A percentile compares a stretch with the other conserved stretches of the same genome.
Evolutionary conservation across 2,329 filamentous ascomycete genomes (phyloP).

Genomic region (Trichoderma afroharzianum): DNA sequence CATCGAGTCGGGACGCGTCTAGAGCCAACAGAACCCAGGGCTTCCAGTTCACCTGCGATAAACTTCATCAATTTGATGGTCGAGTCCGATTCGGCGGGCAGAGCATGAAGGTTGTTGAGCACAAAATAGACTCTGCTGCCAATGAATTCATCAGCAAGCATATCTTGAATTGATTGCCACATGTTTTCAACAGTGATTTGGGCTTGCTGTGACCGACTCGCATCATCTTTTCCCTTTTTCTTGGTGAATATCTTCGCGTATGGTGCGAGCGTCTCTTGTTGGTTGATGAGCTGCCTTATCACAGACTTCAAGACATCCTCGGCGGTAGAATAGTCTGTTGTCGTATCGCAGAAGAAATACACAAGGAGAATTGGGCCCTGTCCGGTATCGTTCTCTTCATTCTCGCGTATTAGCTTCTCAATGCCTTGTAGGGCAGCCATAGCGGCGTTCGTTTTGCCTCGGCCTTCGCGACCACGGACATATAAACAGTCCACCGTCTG

Average conservation of each 20-base stretch:
- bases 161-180: conserved; percentile 42
- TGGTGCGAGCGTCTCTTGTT: conserved; percentile 32
- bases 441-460: conserved; percentile 40
- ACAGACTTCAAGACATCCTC: conserved; percentile 41
- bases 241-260: conserved; percentile 36
- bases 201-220: conserved; percentile 20
- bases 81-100: conserved; percentile 31
- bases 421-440: conserved; percentile 37
- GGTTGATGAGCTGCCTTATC: conserved; percentile 35
- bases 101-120: conserved; percentile 39
- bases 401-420: conserved; percentile 26
- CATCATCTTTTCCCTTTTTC: conserved; percentile 27
- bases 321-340: conserved; percentile 36
- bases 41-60: conserved; percentile 29
- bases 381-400: conserved; percentile 21
- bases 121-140: conserved; percentile 36
- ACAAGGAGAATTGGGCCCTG: conserved; percentile 33
- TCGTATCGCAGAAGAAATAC: conserved; percentile 41
- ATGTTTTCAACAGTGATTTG: conserved; percentile 36
- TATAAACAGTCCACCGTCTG: conserved; percentile 34
- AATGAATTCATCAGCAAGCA: conserved; percentile 34
- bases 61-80: conserved; percentile 36
- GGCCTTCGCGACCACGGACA: conserved; percentile 39
- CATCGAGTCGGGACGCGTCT: conserved; percentile 29
- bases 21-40: conserved; percentile 18